Conservation (phyloP, 805 yeast species). For the Candida glaebosa region DNA sequence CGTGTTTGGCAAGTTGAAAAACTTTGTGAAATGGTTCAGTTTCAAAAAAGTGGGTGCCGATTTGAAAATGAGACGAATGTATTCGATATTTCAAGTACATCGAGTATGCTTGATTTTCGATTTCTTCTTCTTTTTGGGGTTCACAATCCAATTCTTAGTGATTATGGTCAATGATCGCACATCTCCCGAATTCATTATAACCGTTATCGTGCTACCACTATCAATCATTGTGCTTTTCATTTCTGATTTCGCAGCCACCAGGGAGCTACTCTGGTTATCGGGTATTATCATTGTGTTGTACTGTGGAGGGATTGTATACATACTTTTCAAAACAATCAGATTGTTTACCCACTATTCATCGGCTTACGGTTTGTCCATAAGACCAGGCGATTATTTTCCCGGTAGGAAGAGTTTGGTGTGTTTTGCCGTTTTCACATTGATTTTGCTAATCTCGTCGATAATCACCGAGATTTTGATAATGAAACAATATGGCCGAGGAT, state of each 20-base stretch:
- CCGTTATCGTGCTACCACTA: constrained; percentile 43
- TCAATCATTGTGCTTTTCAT: constrained; percentile 36
- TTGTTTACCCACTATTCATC: constrained; percentile 42
- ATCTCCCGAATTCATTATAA: constrained; percentile 44
- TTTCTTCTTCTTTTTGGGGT: constrained; percentile 46
- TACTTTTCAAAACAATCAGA: constrained; percentile 44
- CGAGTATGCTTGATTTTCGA: constrained; percentile 20
- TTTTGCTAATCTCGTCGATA: constrained; percentile 35
- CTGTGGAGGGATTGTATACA: constrained; percentile 41
- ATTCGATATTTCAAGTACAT: constrained; percentile 38
- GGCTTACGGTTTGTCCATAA: constrained; percentile 24
- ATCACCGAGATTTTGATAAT: constrained; percentile 13
- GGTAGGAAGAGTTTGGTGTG: constrained; percentile 43
- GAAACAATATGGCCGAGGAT: constrained; percentile 17
- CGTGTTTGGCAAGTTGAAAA: constrained; percentile 28
- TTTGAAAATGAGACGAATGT: constrained; percentile 33
- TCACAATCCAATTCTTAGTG: constrained; percentile 47
- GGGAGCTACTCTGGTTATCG: constrained; percentile 29
- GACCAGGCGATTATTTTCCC: constrained; percentile 37
- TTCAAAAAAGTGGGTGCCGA: constrained; percentile 49
- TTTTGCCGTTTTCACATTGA: constrained; percentile 42
- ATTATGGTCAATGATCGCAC: constrained; percentile 35
- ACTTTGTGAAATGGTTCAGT: constrained; percentile 44
- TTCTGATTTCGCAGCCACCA: constrained; percentile 33
- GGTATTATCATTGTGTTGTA: constrained; percentile 25